Base-by-base conservation (phyloP, 257 asterid species). In the Penstemon newberryi region DNA sequence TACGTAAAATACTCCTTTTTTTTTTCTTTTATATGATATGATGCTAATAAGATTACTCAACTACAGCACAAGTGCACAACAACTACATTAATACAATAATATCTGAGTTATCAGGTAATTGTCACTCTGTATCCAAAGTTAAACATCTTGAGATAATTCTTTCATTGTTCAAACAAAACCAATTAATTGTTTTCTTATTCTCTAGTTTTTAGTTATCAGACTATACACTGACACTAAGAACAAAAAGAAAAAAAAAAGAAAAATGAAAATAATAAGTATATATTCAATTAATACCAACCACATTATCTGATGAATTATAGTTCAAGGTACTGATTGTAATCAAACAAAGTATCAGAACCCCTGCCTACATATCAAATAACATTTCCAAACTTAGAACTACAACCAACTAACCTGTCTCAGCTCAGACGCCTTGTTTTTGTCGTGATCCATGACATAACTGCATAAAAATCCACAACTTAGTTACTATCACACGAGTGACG, bases 371-470 rank as follows among this genome's bases (percentile, higher is more conserved):
- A 45, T 56, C 41, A 56, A 65, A 76, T 38, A 4, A 56, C 55
- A 66, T 46, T 66, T 60, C 43, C n/a, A 12, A 45, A 6, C 55
- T 47, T 50, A 64, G 38, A 25, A 39, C 54, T 6, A 66, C 55
- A 58, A 52, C 43, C 55, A 66, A 72, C 49, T 11, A 63, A 94
- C 99, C 97, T 94, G 96, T 86, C 97, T 86, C 76, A 94, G 84
- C 76, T 87, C 99, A 6, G 86, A 50, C 41, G 95, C 95, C 85
- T 89, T 91, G 72, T 73, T 80, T 79, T 80, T 91, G 78, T 91
- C 85, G 55, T 79, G 95, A 73, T 91, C 97, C 99, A 94, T 94
- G 72, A 94, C 96, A 78, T 83, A 94, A 70, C 97, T 94, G 78
- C 77, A 78, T 51, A 62, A 57, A 71, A 44, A 75, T 68, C 69